Evolutionary conservation across 2,329 filamentous ascomycete species (phyloP), one percentile per base, ranked within the genome.

Genomic region (Calonectria pauciramosa): DNA sequence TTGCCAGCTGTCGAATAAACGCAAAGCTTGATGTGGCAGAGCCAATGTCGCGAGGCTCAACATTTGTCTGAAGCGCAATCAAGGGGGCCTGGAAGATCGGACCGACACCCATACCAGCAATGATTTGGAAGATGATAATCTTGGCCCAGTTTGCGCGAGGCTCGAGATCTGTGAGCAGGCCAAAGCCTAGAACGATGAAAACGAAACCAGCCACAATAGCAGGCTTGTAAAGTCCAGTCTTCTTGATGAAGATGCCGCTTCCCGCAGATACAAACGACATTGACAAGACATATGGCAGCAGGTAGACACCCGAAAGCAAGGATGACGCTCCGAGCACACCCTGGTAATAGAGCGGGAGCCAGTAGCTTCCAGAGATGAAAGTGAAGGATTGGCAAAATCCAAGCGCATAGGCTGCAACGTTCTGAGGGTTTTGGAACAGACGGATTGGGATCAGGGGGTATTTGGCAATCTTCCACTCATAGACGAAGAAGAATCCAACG

Each of bases 321-420:
- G 95, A 93, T 0, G 90, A 89, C 2, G 91, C 91, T 65, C 93
- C 90, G 54, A 95, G 88, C 67, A 94, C 92, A 67, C 93, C 90
- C 85, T 97, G 95, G 85, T 96, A 96, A 87, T 97, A 98, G 3
- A 98, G 89, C 0, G 95, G 95, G 6, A 97, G 88, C 86, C 94
- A 97, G 88, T 96, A 97, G 75, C 91, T 92, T 36, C 91, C 92
- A 0, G 93, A 91, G 81, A 96, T 95, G 87, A 96, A 96, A 77
- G 94, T 92, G 78, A 93, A 90, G 56, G 93, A 93, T 83, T 98
- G 95, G 75, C 91, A 89, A 85, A 95, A 95, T 78, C 92, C 93
- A 54, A 94, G 88, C 3, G 86, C 84, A 18, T 96, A 91, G 3
- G 91, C 88, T 11, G 93, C 92, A 36, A 94, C 81, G 82, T 94